Conservation (phyloP, 192 early-diverging fungal species). For the Umbelopsis sp. region DNA sequence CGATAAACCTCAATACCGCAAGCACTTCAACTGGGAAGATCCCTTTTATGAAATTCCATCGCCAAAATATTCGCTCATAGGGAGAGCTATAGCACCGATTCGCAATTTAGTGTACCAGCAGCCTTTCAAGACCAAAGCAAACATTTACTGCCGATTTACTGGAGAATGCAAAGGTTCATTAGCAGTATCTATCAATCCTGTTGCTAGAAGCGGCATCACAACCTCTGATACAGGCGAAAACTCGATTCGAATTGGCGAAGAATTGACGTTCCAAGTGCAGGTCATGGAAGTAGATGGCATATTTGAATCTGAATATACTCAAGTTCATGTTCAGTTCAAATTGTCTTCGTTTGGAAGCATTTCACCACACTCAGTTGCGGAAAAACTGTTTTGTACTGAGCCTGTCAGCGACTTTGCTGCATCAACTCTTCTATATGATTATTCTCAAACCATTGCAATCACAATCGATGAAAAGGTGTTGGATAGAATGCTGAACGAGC, state of each 20-base stretch:
- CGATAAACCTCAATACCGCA: conserved; percentile 58
- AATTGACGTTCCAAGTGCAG: conserved; percentile 65
- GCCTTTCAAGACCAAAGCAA: conserved; percentile 42
- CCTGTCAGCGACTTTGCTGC: conserved; percentile 57
- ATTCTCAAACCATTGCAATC: conserved; percentile 49
- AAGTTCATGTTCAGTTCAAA: conserved; percentile 76
- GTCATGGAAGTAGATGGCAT: conserved; percentile 62
- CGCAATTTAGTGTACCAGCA: conserved; percentile 48
- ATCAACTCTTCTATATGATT: conserved; percentile 53
- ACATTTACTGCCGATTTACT: conserved; percentile 48
- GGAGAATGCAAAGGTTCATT: conserved; percentile 46
- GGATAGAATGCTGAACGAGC: conserved; percentile 22
- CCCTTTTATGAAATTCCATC: conserved; percentile 64
- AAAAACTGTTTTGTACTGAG: conserved; percentile 65
- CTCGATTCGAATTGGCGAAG: conserved; percentile 49
- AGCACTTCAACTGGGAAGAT: conserved; percentile 64
- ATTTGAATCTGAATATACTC: conserved; percentile 59
- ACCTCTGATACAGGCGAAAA: background rate
- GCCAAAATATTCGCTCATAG: conserved; percentile 57
- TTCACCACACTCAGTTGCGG: conserved; percentile 37
- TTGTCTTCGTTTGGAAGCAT: conserved; percentile 63
- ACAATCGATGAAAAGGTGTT: conserved; percentile 32
- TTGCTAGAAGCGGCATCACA: conserved; percentile 28
- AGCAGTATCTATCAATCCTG: conserved; percentile 44
- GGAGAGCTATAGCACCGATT: conserved; percentile 46